phyloP scores from a whole-genome alignment of 1,284 basidiomycete genomes.

The Puccinia triticina region DNA sequence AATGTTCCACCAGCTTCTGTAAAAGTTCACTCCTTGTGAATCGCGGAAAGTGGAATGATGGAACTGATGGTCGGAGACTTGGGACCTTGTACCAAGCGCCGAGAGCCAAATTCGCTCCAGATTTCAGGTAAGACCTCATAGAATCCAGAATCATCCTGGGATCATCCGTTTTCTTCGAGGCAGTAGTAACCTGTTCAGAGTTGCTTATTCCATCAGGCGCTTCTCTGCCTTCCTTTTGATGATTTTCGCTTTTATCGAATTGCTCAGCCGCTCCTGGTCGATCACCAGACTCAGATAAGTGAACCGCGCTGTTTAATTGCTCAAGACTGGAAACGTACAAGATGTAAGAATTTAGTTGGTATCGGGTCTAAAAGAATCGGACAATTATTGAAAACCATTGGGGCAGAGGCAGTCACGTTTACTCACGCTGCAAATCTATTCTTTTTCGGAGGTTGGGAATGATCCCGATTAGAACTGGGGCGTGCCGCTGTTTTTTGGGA shows the following conservation, averaged over 20 bases:
- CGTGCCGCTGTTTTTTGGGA: background rate
- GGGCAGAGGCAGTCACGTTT: background rate
- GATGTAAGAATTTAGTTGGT: background rate
- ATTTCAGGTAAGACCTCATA: conserved; percentile 1
- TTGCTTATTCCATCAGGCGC: background rate
- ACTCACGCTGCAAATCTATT: conserved; percentile 5
- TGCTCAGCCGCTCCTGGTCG: background rate
- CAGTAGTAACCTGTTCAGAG: too few species aligned
- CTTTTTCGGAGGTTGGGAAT: background rate
- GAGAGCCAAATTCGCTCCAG: background rate
- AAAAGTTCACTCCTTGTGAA: background rate
- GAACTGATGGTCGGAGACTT: background rate
- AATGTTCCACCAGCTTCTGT: too few species aligned
- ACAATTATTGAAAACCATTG: background rate
- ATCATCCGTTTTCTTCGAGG: background rate
- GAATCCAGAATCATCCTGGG: background rate
- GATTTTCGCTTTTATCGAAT: background rate
- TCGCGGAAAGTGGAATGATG: background rate
- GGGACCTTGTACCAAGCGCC: background rate
- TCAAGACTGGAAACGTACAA: background rate
- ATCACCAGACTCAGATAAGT: background rate
- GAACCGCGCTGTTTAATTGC: background rate
- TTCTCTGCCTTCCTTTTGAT: background rate
- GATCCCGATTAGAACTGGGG: background rate
- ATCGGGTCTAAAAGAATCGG: background rate